phyloP scores from a whole-genome alignment of 2,329 filamentous ascomycete species.

The Ophiosphaerella korrae region DNA sequence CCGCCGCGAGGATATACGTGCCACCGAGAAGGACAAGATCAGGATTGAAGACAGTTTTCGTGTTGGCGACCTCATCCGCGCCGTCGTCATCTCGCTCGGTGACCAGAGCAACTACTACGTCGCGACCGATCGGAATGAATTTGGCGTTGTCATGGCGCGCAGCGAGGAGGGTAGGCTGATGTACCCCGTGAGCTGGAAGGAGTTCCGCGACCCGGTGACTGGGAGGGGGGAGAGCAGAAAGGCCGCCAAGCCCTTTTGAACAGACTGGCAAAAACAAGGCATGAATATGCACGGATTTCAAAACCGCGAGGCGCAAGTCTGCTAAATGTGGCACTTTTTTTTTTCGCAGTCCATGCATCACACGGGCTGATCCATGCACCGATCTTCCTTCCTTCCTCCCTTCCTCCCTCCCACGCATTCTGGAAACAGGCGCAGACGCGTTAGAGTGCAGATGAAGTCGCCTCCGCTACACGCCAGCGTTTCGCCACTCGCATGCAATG shows the following conservation, averaged over 20 bases:
- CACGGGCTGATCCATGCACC: neutral
- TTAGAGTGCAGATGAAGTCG: neutral
- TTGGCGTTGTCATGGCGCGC: slow-evolving; percentile 91
- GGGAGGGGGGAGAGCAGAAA: slow-evolving; percentile 81
- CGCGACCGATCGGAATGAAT: slow-evolving; percentile 87
- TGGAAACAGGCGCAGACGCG: too few species aligned
- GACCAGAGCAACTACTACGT: slow-evolving; percentile 96
- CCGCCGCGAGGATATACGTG: slow-evolving; percentile 86
- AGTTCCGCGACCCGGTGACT: slow-evolving; percentile 84
- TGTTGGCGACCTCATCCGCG: slow-evolving; percentile 89
- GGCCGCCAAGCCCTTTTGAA: slow-evolving; percentile 82
- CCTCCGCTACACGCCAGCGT: neutral
- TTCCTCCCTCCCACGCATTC: too few species aligned
- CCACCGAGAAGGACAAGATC: slow-evolving; percentile 94
- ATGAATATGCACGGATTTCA: too few species aligned
- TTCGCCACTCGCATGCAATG: too few species aligned
- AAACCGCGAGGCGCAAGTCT: too few species aligned
- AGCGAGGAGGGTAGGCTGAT: slow-evolving; percentile 88
- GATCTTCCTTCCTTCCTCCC: too few species aligned
- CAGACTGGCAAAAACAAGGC: too few species aligned
- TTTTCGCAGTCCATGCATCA: too few species aligned
- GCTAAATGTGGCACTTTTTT: too few species aligned
- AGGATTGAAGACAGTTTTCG: slow-evolving; percentile 89
- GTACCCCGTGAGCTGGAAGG: slow-evolving; percentile 93
- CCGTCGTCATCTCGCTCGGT: slow-evolving; percentile 85